Evolutionary conservation across 2,329 filamentous ascomycete species (phyloP).

Genomic region (Epichloe uncinata): DNA sequence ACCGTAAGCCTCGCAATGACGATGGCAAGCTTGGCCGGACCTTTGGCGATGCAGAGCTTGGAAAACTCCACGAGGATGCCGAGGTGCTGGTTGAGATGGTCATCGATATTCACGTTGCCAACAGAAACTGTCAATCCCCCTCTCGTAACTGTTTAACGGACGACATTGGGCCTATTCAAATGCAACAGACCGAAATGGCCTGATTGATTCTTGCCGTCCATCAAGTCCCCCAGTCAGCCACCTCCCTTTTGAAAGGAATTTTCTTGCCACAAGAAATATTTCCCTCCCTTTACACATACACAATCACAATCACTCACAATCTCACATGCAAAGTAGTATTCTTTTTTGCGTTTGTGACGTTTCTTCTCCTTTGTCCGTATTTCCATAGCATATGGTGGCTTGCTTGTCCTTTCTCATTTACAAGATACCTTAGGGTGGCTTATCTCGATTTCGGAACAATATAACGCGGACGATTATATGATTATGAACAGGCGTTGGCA

Average conservation of each 20-base stretch:
- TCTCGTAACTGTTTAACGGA: conserved; percentile 15
- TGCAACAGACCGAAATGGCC: conserved; percentile 9
- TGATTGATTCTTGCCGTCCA: background rate
- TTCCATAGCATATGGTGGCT: background rate
- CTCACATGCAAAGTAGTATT: background rate
- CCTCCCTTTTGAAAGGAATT: no score
- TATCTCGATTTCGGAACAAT: conserved; percentile 9
- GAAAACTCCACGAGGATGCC: conserved; percentile 33
- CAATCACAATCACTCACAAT: conserved; percentile 4
- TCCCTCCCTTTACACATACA: background rate
- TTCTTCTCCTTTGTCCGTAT: background rate
- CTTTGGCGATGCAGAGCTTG: conserved; percentile 27
- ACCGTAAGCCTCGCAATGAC: conserved; percentile 32
- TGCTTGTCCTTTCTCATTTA: conserved; percentile 6
- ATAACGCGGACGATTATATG: conserved; percentile 11
- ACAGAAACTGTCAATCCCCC: conserved; percentile 19
- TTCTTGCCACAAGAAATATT: no score
- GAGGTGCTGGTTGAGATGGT: conserved; percentile 40
- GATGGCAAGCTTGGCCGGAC: conserved; percentile 22
- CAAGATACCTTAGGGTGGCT: conserved; percentile 18
- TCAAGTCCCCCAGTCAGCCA: no score
- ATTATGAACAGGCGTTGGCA: conserved; percentile 16
- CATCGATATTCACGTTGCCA: conserved; percentile 33
- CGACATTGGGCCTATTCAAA: conserved; percentile 27
- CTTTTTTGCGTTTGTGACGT: background rate